Evolutionary conservation across 768 basidiomycete species (phyloP).

Genomic region (Panus rudis): DNA sequence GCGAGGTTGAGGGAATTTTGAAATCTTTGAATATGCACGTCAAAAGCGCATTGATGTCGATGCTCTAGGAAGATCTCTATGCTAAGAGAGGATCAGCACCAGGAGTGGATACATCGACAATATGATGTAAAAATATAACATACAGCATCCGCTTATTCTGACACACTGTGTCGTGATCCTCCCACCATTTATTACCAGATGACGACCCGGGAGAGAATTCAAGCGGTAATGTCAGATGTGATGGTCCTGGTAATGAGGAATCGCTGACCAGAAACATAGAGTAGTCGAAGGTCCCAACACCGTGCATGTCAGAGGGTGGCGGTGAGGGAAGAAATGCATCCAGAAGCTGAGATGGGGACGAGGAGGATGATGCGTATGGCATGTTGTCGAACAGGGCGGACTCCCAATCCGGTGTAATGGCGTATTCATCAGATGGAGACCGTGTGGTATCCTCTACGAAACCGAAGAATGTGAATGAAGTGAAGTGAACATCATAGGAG

Average conservation of each 20-base stretch:
- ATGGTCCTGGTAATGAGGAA: too few species aligned
- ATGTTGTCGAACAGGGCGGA: too few species aligned
- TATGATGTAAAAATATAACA: conserved; percentile 13
- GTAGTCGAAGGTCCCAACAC: conserved; percentile 7
- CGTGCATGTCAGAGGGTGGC: too few species aligned
- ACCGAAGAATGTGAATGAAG: too few species aligned
- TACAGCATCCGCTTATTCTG: conserved; percentile 34
- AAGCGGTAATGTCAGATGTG: too few species aligned
- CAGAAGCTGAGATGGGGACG: background rate
- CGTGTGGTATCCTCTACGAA: too few species aligned
- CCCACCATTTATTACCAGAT: conserved; percentile 18
- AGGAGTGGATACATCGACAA: conserved; percentile 3
- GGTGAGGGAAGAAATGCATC: too few species aligned
- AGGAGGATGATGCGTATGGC: too few species aligned
- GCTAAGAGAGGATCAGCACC: conserved; percentile 23
- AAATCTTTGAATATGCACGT: conserved; percentile 41
- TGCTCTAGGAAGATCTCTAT: conserved; percentile 50
- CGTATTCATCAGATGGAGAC: too few species aligned
- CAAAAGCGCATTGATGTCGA: conserved; percentile 53
- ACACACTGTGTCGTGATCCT: conserved; percentile 19
- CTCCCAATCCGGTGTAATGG: too few species aligned
- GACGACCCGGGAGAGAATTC: conserved; percentile 4
- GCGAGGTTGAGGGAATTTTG: conserved; percentile 26
- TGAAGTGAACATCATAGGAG: too few species aligned
- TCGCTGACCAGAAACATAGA: conserved; percentile 5